Conservation (phyloP, 2,329 filamentous ascomycete genomes). For the Chaetomium globosum region DNA sequence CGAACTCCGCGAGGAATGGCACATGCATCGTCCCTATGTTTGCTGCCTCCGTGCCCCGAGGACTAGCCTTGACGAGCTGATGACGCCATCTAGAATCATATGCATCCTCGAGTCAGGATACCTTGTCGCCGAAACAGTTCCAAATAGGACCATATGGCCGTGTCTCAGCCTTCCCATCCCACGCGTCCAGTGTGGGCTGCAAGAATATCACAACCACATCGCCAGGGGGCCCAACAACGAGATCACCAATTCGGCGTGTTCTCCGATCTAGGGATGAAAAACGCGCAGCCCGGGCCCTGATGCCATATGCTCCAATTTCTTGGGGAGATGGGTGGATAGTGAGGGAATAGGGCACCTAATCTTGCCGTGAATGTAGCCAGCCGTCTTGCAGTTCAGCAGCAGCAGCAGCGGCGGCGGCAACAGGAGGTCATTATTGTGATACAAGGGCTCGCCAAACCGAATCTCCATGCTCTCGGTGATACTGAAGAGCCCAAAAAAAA, state of each 20-base stretch:
- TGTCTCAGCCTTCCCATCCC: neutral
- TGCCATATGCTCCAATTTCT: neutral
- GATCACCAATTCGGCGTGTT: neutral
- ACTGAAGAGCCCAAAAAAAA: neutral
- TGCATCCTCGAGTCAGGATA: neutral
- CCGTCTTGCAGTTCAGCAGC: constrained; percentile 4
- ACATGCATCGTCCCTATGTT: neutral
- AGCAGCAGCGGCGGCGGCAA: neutral
- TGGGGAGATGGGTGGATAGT: neutral
- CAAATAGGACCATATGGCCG: neutral
- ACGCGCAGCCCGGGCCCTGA: neutral
- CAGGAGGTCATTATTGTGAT: neutral
- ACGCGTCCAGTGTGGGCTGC: neutral
- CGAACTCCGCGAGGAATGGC: neutral
- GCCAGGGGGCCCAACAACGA: neutral
- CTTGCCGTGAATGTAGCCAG: neutral
- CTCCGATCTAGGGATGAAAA: neutral
- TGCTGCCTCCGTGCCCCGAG: neutral
- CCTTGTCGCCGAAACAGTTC: neutral
- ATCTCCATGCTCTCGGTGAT: constrained; percentile 5
- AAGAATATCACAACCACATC: neutral
- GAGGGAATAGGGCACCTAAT: neutral
- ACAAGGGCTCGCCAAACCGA: neutral
- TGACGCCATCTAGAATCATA: neutral
- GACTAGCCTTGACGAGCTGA: neutral